These are phyloP conservation scores for Lichenothelia convexa DNA, from an alignment of 495 filamentous ascomycete species.

Conservation along the genomic window DNA sequence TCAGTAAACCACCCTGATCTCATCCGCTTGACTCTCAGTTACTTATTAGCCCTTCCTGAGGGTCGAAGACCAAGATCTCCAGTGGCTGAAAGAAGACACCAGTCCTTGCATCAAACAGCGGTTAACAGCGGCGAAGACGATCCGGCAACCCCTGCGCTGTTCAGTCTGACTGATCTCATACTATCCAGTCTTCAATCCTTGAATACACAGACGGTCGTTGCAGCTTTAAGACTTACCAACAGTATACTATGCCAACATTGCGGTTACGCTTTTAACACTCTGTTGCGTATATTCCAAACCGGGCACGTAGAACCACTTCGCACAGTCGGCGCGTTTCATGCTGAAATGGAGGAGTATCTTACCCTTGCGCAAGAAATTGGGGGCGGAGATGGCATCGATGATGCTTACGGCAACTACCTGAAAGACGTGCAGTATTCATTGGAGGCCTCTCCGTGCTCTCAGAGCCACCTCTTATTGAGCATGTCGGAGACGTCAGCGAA, in stretches of 20 bases:
- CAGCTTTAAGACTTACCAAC: constrained; percentile 69
- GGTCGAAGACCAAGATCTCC: constrained; percentile 15
- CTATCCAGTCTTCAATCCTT: constrained; percentile 65
- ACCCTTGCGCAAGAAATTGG: constrained; percentile 54
- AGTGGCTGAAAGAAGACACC: constrained; percentile 49
- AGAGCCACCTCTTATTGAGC: constrained; percentile 27
- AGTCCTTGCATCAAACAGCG: constrained; percentile 73
- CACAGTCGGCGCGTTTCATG: constrained; percentile 61
- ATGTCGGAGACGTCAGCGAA: not conserved
- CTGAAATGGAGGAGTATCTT: constrained; percentile 58
- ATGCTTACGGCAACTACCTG: constrained; percentile 64
- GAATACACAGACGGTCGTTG: constrained; percentile 73
- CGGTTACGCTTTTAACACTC: constrained; percentile 58
- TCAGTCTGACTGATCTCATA: constrained; percentile 85
- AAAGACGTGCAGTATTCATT: constrained; percentile 59
- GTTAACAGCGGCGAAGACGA: constrained; percentile 49
- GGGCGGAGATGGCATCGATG: constrained; percentile 50
- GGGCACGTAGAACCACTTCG: constrained; percentile 32
- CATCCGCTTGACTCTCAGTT: constrained; percentile 82
- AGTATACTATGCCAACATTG: constrained; percentile 76
- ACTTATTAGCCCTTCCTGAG: constrained; percentile 63
- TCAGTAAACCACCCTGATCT: constrained; percentile 81
- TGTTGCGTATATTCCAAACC: constrained; percentile 46
- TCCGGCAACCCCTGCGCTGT: constrained; percentile 65
- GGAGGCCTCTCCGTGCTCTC: constrained; percentile 65